These are phyloP conservation scores for Condylostoma magnum DNA, from an alignment of 169 alveolate species.

Conservation along the genomic window DNA sequence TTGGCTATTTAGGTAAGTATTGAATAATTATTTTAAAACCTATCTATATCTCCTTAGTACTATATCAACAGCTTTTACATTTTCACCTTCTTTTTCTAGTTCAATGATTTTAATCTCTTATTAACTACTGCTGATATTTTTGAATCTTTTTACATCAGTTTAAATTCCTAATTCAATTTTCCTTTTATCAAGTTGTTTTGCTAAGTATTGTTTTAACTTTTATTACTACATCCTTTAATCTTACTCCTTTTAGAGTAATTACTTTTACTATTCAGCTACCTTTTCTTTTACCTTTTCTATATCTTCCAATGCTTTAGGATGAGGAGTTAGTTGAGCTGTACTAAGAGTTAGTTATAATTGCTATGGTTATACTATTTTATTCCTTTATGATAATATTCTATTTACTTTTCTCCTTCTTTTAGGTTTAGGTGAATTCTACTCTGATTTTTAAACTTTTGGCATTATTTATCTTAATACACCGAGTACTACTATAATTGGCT, in stretches of 20 bases:
- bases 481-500: neutral
- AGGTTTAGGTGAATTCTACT: neutral
- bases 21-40: slow-evolving; percentile 22
- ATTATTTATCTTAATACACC: neutral
- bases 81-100: neutral
- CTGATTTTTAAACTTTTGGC: neutral
- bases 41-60: slow-evolving; percentile 1
- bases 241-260: slow-evolving; percentile 12
- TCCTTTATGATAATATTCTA: neutral
- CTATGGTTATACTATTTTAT: neutral
- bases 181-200: slow-evolving; percentile 27
- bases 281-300: slow-evolving; percentile 24
- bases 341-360: neutral
- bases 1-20: slow-evolving; percentile 14
- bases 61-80: slow-evolving; percentile 17
- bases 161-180: slow-evolving; percentile 9
- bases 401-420: neutral
- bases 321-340: neutral
- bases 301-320: slow-evolving; percentile 9
- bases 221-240: neutral
- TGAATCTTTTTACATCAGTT: slow-evolving; percentile 6
- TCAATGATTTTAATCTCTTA: slow-evolving; percentile 14
- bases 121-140: neutral
- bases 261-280: neutral
- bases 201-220: neutral